phyloP scores from a whole-genome alignment of 176 grass and related monocot species.

The Oropetium thomaeum region DNA sequence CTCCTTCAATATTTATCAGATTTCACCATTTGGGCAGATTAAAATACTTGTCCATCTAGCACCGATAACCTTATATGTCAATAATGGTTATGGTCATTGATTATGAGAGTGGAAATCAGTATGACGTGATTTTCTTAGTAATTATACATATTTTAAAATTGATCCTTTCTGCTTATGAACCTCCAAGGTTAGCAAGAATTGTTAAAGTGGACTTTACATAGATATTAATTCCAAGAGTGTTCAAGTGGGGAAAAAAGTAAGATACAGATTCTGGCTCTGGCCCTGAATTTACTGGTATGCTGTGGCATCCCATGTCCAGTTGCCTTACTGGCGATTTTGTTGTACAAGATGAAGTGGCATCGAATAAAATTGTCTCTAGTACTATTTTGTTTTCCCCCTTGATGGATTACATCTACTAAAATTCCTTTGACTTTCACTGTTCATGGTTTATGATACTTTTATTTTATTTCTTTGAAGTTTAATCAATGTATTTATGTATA shows the following conservation, averaged over 20 bases:
- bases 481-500: slow-evolving; percentile 3
- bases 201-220: not conserved
- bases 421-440: slow-evolving; percentile 11
- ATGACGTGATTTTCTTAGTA: slow-evolving; percentile 7
- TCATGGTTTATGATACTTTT: not conserved
- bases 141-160: not conserved
- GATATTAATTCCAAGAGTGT: not conserved
- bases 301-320: not conserved
- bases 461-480: not conserved
- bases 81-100: slow-evolving; percentile 5
- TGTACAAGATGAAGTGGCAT: not conserved
- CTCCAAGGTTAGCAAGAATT: not conserved
- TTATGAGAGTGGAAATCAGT: not conserved
- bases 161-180: not conserved
- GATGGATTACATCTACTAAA: not conserved
- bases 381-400: not conserved
- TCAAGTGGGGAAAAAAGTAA: too few relatives aligned
- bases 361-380: not conserved
- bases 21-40: not conserved
- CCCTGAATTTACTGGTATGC: not conserved
- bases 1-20: not conserved
- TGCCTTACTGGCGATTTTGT: not conserved
- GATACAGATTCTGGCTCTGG: slow-evolving; percentile 2
- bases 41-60: slow-evolving; percentile 4
- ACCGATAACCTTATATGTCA: slow-evolving; percentile 7